Base-by-base conservation (phyloP, 2,329 filamentous ascomycete species). In the Teratosphaeria pseudoeucalypti region DNA sequence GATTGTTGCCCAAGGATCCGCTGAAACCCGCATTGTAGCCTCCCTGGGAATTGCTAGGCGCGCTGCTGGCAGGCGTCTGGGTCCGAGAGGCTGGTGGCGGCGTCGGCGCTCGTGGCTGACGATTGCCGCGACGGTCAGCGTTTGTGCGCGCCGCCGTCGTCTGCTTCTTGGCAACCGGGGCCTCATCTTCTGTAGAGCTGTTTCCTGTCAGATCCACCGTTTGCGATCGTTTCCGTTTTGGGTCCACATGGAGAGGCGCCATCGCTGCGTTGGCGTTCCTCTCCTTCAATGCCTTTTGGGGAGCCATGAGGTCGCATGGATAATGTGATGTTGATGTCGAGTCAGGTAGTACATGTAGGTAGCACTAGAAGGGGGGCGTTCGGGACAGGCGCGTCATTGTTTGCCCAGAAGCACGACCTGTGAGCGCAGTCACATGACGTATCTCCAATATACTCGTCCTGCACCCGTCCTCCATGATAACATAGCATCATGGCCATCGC, bases 141-240 rank as follows among this genome's bases (percentile, higher is more conserved):
- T 58, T 60, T 7, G 49, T 14, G 19, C 34, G 23, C 23, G 55
- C 43, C 19, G 58, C 58, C n/a, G 52, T 56, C 37, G 58, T 61
- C 43, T 56, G 59, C 26, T 47, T 47, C 37, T 61, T 61, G 6
- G 23, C 19, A 2, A 27, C 34, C 32, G 59, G 53, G 7, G 26
- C 59, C 10, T 61, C 57, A 27, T 57, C 54, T 23, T 57, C 57
- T 14, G 19, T 54, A 7, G 54, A 55, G 56, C 59, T 57, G 37
- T 57, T 52, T 19, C 23, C 47, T 11, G 60, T 59, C 49, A 59
- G 49, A 32, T 61, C 60, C 16, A 61, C 32, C 11, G 6, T 29
- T 4, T 26, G 43, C n/a, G 34, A 49, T 12, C 37, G 47, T 52
- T 61, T 61, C 34, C 60, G 60, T 52, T 61, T 61, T 14, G 55